These are phyloP conservation scores for Datura wrightii DNA, from an alignment of 257 asterid genomes.

Conservation along the genomic window DNA sequence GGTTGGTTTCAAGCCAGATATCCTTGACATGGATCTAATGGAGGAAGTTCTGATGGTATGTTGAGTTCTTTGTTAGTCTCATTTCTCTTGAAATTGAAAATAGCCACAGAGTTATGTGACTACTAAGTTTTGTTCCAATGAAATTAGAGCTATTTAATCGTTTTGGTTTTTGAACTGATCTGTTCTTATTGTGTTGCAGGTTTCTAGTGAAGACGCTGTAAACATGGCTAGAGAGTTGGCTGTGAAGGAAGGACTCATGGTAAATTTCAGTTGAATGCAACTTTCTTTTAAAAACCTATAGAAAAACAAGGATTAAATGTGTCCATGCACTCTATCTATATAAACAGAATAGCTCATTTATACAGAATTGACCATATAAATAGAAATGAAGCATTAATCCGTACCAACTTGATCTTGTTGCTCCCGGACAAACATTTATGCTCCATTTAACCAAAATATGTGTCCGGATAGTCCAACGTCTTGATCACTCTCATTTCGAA, in stretches of 20 bases:
- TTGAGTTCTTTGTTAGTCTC: neutral
- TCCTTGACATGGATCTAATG: constrained; percentile 95
- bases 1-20: constrained; percentile 98
- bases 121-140: neutral
- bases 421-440: neutral
- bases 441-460: neutral
- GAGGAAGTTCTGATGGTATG: constrained; percentile 95
- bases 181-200: constrained; percentile 50
- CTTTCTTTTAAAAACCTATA: neutral
- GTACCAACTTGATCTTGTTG: neutral
- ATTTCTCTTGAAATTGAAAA: neutral
- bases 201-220: constrained; percentile 89
- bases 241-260: constrained; percentile 91
- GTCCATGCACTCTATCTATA: neutral
- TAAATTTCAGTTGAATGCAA: constrained; percentile 32
- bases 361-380: neutral
- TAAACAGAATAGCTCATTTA: neutral
- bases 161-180: neutral
- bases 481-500: neutral
- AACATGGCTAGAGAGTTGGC: constrained; percentile 93
- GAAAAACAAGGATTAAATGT: neutral
- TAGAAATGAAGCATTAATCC: neutral
- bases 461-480: neutral
- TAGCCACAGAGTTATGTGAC: neutral
- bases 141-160: neutral